Base-by-base conservation (phyloP, 2,329 filamentous ascomycete genomes). In the Talaromyces pinophilus region DNA sequence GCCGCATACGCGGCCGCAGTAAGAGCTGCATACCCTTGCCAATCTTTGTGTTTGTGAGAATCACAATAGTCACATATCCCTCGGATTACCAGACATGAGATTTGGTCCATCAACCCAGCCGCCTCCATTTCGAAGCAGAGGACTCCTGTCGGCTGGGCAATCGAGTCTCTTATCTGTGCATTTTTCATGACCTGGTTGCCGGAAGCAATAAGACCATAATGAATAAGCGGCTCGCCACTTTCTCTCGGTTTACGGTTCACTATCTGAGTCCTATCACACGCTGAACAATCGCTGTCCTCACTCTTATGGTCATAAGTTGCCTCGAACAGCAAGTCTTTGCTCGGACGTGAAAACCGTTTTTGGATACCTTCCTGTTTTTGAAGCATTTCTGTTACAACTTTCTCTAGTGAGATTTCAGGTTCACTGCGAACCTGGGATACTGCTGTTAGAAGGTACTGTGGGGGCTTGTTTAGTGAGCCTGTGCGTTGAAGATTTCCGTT, bases 171-270 rank as follows among this genome's bases (percentile, higher is more conserved):
- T 5, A 35, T 59, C 0, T n/a, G n/a, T 5, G 62, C 70, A 61
- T 71, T 54, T 42, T 69, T 72, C 8, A 72, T 64, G 19, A 72
- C 67, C n/a, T 64, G 64, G 52, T 72, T 71, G 15, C 62, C 69
- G 5, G 71, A 72, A 7, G 64, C 70, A 48, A 72, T 70, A 0
- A 66, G 59, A 6, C 71, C 71, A 46, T 71, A 71, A 50, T 71
- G 68, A 28, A 71, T 15, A 13, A 15, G 28, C 6, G 60, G 35
- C 2, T 63, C 40, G 11, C 30, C 17, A 6, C 3, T 54, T 22
- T 13, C 30, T 30, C 63, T 59, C 17, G 15, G 13, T 15, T 25
- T 11, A 61, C 63, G 44, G 19, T 10, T 5, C 5, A 52, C 11
- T 44, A 65, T 6, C 30, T 54, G 33, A 3, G 17, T 61, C 25